phyloP scores from a whole-genome alignment of 2,329 filamentous ascomycete genomes.

The Chaetomium sp. region DNA sequence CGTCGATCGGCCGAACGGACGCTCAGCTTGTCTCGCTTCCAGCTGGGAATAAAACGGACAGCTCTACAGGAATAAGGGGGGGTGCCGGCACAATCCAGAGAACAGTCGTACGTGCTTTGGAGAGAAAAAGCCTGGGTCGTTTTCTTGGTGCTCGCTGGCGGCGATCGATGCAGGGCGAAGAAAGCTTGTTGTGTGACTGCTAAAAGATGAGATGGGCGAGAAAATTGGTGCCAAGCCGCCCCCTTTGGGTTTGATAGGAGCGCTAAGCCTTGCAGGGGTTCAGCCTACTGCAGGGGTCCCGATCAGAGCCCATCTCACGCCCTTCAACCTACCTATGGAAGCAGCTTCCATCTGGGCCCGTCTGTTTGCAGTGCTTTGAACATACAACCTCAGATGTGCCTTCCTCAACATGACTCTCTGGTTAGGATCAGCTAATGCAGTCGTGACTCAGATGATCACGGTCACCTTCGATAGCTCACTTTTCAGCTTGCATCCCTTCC shows the following conservation, averaged over 20 bases:
- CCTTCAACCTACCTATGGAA: background rate
- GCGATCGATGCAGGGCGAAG: constrained; percentile 12
- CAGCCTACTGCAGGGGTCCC: constrained; percentile 1
- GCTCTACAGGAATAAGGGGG: background rate
- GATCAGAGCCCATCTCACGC: background rate
- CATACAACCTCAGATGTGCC: background rate
- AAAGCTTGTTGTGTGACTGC: constrained; percentile 15
- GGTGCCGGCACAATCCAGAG: background rate
- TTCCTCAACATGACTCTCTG: background rate
- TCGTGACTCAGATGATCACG: background rate
- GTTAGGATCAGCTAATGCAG: background rate
- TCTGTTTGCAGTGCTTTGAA: background rate
- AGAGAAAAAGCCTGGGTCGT: background rate
- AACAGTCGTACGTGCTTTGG: no score
- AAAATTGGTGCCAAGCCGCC: constrained; percentile 1
- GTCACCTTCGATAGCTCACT: background rate
- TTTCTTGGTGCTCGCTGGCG: constrained; percentile 4
- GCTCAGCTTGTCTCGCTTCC: background rate
- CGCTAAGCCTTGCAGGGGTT: background rate
- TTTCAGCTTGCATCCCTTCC: background rate
- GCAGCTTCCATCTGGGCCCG: background rate
- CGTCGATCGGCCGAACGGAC: background rate
- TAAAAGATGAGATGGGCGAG: background rate
- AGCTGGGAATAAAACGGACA: background rate
- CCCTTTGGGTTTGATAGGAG: background rate